phyloP scores from a whole-genome alignment of 140 eudicot species.

The Ambrosia hybrid region DNA sequence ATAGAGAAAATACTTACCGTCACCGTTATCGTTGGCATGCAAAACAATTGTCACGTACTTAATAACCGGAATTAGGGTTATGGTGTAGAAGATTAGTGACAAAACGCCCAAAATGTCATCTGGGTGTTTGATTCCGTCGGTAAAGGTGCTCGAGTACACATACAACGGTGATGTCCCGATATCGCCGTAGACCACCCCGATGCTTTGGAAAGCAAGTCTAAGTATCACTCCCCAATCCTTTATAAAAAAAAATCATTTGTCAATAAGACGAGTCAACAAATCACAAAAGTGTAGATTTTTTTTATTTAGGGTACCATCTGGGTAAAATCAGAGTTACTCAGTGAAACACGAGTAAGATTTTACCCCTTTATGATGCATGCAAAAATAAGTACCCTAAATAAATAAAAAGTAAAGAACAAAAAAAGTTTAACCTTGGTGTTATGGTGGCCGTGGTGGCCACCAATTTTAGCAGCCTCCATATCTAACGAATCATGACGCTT shows the following conservation, averaged over 20 bases:
- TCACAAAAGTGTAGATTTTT: neutral
- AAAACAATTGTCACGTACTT: slow-evolving; percentile 77
- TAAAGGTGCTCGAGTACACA: slow-evolving; percentile 60
- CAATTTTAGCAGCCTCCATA: slow-evolving; percentile 47
- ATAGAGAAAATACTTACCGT: slow-evolving; percentile 45
- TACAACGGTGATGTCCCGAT: slow-evolving; percentile 89
- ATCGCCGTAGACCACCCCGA: slow-evolving; percentile 88
- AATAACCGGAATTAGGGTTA: slow-evolving; percentile 70
- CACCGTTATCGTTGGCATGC: slow-evolving; percentile 82
- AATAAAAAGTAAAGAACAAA: neutral
- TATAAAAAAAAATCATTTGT: neutral
- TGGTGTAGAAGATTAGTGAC: slow-evolving; percentile 69
- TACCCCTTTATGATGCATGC: too few species aligned
- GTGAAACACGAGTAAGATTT: too few species aligned
- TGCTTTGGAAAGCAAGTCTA: slow-evolving; percentile 77
- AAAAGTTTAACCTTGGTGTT: slow-evolving; percentile 36
- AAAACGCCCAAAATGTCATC: slow-evolving; percentile 75
- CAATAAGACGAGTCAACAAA: neutral
- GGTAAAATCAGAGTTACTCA: too few species aligned
- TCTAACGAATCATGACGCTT: slow-evolving; percentile 55
- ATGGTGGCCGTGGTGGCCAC: slow-evolving; percentile 42
- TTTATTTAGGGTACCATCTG: too few species aligned
- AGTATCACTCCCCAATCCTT: slow-evolving; percentile 53
- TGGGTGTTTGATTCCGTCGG: slow-evolving; percentile 57
- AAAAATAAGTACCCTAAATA: neutral